These are phyloP conservation scores for Dactylellina sp. DNA, from an alignment of 2,329 filamentous ascomycete species.

Conservation along the genomic window DNA sequence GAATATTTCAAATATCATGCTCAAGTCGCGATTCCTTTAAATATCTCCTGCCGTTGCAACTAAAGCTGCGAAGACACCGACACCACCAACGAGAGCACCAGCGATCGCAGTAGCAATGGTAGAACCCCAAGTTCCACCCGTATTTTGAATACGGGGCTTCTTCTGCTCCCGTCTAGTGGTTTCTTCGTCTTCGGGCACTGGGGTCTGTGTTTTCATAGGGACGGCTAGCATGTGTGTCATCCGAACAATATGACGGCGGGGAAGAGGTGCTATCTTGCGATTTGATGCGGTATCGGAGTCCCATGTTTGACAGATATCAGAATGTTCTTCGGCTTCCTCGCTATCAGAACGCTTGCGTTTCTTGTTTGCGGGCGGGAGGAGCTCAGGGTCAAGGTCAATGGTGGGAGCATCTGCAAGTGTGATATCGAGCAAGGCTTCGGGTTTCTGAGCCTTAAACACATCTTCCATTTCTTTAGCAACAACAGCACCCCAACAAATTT, in stretches of 20 bases:
- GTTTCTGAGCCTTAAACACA: neutral
- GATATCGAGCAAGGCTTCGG: neutral
- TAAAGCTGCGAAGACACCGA: conserved; percentile 63
- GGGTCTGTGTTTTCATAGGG: conserved; percentile 33
- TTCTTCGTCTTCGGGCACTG: conserved; percentile 38
- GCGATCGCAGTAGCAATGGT: conserved; percentile 62
- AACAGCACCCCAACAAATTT: conserved; percentile 11
- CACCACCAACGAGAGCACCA: conserved; percentile 62
- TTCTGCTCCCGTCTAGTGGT: conserved; percentile 56
- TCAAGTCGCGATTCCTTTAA: conserved; percentile 5
- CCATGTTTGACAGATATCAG: neutral
- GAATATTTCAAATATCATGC: conserved; percentile 1
- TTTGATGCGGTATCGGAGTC: conserved; percentile 4
- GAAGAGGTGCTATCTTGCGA: conserved; percentile 36
- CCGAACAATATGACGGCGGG: conserved; percentile 25
- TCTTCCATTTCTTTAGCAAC: conserved; percentile 17
- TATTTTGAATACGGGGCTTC: conserved; percentile 51
- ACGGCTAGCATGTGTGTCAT: neutral
- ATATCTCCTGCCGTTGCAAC: conserved; percentile 63
- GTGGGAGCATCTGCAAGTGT: neutral
- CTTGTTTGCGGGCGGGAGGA: conserved; percentile 23
- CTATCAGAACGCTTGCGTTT: conserved; percentile 45
- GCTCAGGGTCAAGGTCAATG: conserved; percentile 13
- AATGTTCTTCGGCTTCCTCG: conserved; percentile 27
- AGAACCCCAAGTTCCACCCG: conserved; percentile 53